Base-by-base conservation (phyloP, 805 yeast species). In the Saturnispora zaruensis region DNA sequence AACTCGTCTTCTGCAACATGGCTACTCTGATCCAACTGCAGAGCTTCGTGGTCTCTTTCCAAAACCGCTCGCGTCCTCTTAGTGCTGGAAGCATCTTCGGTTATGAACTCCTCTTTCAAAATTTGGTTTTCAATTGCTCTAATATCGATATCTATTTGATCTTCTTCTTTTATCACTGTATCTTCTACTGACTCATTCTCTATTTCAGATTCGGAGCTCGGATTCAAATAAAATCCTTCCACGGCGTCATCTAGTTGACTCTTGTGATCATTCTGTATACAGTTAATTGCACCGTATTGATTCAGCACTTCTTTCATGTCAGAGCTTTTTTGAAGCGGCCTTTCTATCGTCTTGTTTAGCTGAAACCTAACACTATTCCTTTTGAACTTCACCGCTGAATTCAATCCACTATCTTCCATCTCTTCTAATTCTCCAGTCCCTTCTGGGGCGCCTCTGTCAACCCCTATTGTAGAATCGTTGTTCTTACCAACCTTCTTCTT, bases 51-150 rank as follows among this genome's bases (percentile, higher is more conserved):
- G 21, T 47, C 42, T 6, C 33, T 30, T 26, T 40, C 50, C 8
- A 41, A 21, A 11, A 33, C 41, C 3, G 26, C 32, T 11, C 50
- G 20, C 7, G 50, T 47, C 25, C 21, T 33, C 14, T 41, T 47
- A 8, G 16, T 26, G 8, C 13, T 24, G 34, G 41, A 41, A 11
- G 33, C 9, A 5, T 26, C 45, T 9, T 41, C 33, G 6, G 50
- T 38, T 9, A 33, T 33, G 16, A 47, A 47, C 26, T 47, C 50
- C 21, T 47, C 45, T 3, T 41, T 47, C 25, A 47, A 18, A 32
- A 47, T 41, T 20, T 41, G 50, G 5, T 24, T 24, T 32, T 47
- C 50, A 26, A 41, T 41, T 11, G 23, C 41, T 23, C 42, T 32
- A 6, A 47, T 45, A 24, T 45, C 26, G 36, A 46, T 42, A 3